Percentiles rank a stretch among this genome's conserved stretches.
phyloP scores from a whole-genome alignment of 202 grass and related monocot species.

The Elaeis oleifera region DNA sequence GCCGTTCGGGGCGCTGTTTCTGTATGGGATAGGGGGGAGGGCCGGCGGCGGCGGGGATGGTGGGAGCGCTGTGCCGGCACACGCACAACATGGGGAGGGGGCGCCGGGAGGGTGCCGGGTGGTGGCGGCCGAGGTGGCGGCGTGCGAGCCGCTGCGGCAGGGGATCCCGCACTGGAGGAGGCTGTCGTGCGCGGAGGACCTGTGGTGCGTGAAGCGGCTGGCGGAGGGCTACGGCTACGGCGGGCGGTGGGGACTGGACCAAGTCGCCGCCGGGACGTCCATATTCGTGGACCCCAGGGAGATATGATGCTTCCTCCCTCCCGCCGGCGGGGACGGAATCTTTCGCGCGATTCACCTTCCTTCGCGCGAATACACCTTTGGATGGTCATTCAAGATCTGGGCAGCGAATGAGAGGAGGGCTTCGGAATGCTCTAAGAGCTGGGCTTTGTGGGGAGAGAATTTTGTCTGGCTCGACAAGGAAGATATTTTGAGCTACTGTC shows the following conservation, averaged over 20 bases:
- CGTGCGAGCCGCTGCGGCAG: constrained; percentile 42
- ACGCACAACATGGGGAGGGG: constrained; percentile 75
- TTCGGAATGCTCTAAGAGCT: too few species aligned
- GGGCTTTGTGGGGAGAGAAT: too few species aligned
- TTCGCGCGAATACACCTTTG: too few species aligned
- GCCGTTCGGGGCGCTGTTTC: constrained; percentile 76
- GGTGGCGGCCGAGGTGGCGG: constrained; percentile 63
- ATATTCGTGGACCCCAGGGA: constrained; percentile 95
- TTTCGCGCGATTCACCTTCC: too few species aligned
- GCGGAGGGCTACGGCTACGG: constrained; percentile 42
- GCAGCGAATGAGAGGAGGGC: too few species aligned
- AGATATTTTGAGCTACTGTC: too few species aligned
- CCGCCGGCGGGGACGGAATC: too few species aligned
- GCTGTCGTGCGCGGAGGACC: constrained; percentile 44
- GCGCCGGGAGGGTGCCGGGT: constrained; percentile 44
- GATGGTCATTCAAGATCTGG: too few species aligned
- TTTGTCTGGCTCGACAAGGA: too few species aligned
- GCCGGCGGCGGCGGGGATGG: constrained; percentile 19
- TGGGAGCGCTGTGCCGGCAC: constrained; percentile 55
- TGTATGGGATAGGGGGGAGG: constrained; percentile 79
- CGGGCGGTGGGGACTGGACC: constrained; percentile 74
- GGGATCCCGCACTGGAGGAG: constrained; percentile 74
- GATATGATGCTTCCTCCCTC: constrained; percentile 25
- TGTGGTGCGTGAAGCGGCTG: constrained; percentile 87
- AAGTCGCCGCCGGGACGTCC: constrained; percentile 44